Percentiles rank a stretch among this genome's conserved stretches.
Conservation (phyloP, 2,329 filamentous ascomycete genomes). For the Cadophora sp. region DNA sequence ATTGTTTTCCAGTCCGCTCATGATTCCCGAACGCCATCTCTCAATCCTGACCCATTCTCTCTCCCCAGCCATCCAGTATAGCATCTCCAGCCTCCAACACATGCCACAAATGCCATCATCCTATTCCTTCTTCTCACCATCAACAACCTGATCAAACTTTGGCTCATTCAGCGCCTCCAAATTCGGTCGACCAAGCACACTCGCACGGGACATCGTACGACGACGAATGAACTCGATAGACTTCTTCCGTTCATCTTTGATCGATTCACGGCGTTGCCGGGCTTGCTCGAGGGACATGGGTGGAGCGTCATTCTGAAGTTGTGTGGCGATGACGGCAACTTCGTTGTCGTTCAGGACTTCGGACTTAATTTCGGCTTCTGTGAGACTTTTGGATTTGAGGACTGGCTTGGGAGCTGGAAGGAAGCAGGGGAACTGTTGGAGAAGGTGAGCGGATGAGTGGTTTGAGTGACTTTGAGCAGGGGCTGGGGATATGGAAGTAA, state of each 20-base stretch:
- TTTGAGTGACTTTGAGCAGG: background rate
- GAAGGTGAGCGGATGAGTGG: background rate
- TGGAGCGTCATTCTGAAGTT: constrained; percentile 13
- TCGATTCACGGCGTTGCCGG: constrained; percentile 28
- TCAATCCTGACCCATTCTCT: background rate
- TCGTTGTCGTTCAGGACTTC: constrained; percentile 14
- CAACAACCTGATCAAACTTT: constrained; percentile 4
- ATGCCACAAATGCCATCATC: background rate
- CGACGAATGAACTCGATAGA: constrained; percentile 31
- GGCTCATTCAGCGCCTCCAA: constrained; percentile 9
- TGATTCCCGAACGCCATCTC: constrained; percentile 2
- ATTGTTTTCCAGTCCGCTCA: background rate
- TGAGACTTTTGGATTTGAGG: constrained; percentile 26
- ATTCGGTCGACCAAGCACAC: constrained; percentile 8
- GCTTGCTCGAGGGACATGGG: constrained; percentile 32
- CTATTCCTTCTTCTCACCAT: constrained; percentile 7
- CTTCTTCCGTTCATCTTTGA: constrained; percentile 30
- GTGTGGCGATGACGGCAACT: constrained; percentile 7
- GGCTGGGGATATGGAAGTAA: background rate
- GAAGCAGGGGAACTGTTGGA: background rate
- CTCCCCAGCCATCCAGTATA: no score
- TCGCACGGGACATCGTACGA: constrained; percentile 24
- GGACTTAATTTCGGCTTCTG: constrained; percentile 23
- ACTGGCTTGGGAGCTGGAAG: background rate
- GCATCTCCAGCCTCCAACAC: no score